These are phyloP conservation scores for Aspergillus biplanus DNA, from an alignment of 495 filamentous ascomycete species.

Conservation along the genomic window DNA sequence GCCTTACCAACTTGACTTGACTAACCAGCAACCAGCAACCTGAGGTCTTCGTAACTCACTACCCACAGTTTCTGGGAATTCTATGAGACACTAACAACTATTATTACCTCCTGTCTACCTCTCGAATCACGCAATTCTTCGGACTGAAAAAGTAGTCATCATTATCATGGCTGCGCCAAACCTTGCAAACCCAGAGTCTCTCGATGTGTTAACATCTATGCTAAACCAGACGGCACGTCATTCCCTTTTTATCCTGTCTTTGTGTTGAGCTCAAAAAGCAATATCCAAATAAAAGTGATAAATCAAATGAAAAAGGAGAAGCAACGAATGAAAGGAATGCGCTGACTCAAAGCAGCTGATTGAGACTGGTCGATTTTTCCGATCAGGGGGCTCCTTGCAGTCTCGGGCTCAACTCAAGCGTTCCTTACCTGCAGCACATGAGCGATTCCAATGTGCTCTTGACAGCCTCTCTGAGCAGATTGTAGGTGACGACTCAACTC, in stretches of 20 bases:
- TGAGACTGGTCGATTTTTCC: conserved; percentile 54
- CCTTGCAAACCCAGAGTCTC: conserved; percentile 44
- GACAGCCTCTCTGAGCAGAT: conserved; percentile 57
- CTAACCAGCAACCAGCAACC: too few species aligned
- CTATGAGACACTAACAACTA: too few species aligned
- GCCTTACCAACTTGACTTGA: too few species aligned
- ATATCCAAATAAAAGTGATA: conserved; percentile 5
- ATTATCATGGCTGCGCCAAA: conserved; percentile 36
- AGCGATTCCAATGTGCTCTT: conserved; percentile 51
- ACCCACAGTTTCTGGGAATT: too few species aligned
- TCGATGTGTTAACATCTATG: conserved; percentile 45
- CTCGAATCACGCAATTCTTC: too few species aligned
- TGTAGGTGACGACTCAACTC: conserved; percentile 36
- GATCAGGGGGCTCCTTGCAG: conserved; percentile 40
- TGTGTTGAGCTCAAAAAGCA: background rate
- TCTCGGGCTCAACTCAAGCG: conserved; percentile 44
- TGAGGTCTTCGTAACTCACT: too few species aligned
- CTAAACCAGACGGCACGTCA: conserved; percentile 49
- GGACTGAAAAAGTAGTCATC: background rate
- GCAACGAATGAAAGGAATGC: background rate
- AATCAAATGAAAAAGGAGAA: conserved; percentile 4
- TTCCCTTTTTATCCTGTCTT: background rate
- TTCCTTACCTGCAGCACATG: conserved; percentile 47
- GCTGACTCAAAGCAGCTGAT: conserved; percentile 45
- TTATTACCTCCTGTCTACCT: too few species aligned